Base-by-base conservation (phyloP, 805 yeast species). In the Citeromyces matritensis region DNA sequence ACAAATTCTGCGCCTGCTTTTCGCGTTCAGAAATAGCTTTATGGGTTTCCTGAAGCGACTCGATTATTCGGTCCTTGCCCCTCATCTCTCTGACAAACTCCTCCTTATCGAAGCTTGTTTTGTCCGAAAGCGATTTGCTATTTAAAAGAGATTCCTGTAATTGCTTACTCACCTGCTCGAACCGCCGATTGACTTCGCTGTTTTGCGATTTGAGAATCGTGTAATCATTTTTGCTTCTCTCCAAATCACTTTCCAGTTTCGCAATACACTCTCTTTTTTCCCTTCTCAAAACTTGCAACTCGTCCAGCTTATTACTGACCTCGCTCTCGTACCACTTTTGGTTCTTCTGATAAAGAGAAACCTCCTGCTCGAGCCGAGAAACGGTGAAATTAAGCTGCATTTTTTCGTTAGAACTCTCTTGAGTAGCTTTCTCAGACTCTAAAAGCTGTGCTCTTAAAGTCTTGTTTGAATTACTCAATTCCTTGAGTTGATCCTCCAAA, bases 21-120 rank as follows among this genome's bases (percentile, higher is more conserved):
- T 79, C 61, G 34, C 86, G 59, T 3, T 51, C 49, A 29, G 59
- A 55, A 13, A 73, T 59, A 32, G 74, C 77, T 3, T 58, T 57
- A 5, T 69, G 61, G 0, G 72, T 51, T 31, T 60, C 65, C 31
- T 74, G 72, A 33, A 76, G 57, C 11, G 80, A 53, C 27, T 66
- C 70, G 4, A 70, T 56, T 25, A 75, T 50, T 31, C 79, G 70
- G 31, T 75, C 75, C 47, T 77, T 82, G 29, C 69, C 51, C 2
- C 69, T 48, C 52, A 74, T 64, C 43, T 77, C 85, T 23, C 64
- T 63, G 12, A 63, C 40, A 42, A 70, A 72, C 24, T 63, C 67
- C 24, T 63, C 69, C 39, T 71, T 64, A 25, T 60, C 60, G 2
- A 47, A 35, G 1, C 60, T 48, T 9, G 55, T 39, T 17, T 61